Percentiles rank a stretch among this genome's conserved stretches.
These are phyloP conservation scores for Monosporozyma aquatica DNA, from an alignment of 805 yeast genomes.

Conservation along the genomic window DNA sequence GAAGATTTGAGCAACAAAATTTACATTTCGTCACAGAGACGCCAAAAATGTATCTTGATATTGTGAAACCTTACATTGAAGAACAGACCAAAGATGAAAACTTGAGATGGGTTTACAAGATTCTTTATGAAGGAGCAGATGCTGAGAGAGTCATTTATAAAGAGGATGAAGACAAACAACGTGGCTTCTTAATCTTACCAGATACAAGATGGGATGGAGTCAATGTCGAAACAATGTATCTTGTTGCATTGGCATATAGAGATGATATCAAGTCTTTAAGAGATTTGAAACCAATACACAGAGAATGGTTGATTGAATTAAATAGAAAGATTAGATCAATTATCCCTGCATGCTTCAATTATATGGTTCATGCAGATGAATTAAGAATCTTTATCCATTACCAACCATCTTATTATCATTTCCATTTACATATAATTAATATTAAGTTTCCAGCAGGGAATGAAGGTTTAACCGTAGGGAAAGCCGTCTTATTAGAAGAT, in stretches of 20 bases:
- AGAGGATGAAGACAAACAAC: conserved; percentile 44
- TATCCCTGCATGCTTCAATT: conserved; percentile 40
- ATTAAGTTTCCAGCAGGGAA: conserved; percentile 60
- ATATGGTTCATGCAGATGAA: conserved; percentile 40
- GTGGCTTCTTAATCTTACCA: conserved; percentile 75
- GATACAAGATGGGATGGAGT: conserved; percentile 96
- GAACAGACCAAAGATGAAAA: conserved; percentile 64
- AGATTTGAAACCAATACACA: conserved; percentile 55
- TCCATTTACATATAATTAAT: conserved; percentile 86
- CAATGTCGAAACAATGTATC: conserved; percentile 58
- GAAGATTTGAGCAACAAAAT: conserved; percentile 58
- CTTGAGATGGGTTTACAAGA: conserved; percentile 85
- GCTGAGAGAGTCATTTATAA: conserved; percentile 65
- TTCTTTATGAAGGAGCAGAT: conserved; percentile 74
- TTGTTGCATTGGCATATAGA: conserved; percentile 67
- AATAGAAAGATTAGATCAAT: conserved; percentile 37
- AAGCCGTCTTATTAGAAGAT: conserved; percentile 75
- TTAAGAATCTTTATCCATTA: conserved; percentile 80
- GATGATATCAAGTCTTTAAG: conserved; percentile 65
- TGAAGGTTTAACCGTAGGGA: conserved; percentile 63
- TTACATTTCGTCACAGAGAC: conserved; percentile 65
- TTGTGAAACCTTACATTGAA: conserved; percentile 68
- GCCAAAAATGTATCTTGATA: conserved; percentile 55
- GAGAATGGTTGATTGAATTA: conserved; percentile 46
- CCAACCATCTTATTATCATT: conserved; percentile 94